Evolutionary conservation across 225 moss, liverwort and hornwort species (phyloP).

Genomic region (Asterella californica): DNA sequence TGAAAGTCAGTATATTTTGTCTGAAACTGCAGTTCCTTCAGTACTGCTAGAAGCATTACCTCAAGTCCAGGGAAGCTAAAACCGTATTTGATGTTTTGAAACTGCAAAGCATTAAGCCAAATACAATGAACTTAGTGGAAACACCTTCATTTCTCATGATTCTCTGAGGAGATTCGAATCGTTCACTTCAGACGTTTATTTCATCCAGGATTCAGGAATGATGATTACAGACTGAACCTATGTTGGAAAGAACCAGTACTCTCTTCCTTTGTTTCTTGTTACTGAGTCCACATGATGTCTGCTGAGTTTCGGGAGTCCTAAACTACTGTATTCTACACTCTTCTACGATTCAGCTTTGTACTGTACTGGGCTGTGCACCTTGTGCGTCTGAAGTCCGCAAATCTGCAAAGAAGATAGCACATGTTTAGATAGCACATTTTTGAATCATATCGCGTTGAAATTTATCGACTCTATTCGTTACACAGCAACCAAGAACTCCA

Average conservation of each 20-base stretch:
- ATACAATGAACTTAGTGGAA: too few species aligned
- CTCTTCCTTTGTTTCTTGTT: not conserved
- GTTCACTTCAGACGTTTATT: not conserved
- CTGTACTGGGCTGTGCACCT: constrained; percentile 3
- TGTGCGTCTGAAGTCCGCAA: not conserved
- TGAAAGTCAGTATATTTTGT: too few species aligned
- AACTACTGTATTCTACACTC: not conserved
- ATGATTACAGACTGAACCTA: not conserved
- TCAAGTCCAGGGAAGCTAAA: too few species aligned
- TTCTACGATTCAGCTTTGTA: not conserved
- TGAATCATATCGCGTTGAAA: not conserved
- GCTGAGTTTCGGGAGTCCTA: not conserved
- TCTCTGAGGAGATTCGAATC: not conserved
- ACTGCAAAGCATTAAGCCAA: too few species aligned
- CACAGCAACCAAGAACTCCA: not conserved
- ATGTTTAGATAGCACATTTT: too few species aligned
- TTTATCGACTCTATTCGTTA: not conserved
- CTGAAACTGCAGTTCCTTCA: too few species aligned
- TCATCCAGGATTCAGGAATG: not conserved
- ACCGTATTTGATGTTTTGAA: too few species aligned
- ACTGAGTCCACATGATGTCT: not conserved
- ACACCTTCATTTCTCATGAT: too few species aligned
- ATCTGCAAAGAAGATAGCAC: not conserved
- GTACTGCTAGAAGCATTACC: too few species aligned
- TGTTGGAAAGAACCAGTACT: not conserved